phyloP scores from a whole-genome alignment of 495 filamentous ascomycete genomes.

The Aeminium ludgeri region DNA sequence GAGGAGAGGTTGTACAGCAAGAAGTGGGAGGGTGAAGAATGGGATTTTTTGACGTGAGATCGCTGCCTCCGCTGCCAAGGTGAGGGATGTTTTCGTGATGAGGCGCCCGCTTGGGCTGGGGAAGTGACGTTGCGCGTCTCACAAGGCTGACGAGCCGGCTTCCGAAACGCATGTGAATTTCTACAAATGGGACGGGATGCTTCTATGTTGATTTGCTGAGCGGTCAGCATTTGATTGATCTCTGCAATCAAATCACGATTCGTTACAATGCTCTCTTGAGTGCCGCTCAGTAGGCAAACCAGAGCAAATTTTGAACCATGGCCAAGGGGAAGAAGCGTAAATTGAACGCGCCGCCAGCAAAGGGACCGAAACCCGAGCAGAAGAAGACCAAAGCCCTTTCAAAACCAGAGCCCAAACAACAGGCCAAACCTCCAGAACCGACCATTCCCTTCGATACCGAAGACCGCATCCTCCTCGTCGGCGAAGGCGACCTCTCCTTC shows the following conservation, averaged over 20 bases:
- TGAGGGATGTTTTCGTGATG: no score
- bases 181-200: not conserved
- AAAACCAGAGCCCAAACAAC: not conserved
- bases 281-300: no score
- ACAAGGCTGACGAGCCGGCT: not conserved
- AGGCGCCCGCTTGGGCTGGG: no score
- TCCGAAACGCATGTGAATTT: no score
- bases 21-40: no score
- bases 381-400: not conserved
- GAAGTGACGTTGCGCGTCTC: not conserved
- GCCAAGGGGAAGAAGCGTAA: constrained; percentile 5
- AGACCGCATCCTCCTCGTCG: constrained; percentile 66
- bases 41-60: no score
- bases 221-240: no score
- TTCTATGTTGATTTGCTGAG: not conserved
- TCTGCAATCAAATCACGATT: no score
- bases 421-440: constrained; percentile 22
- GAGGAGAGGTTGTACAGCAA: no score
- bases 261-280: no score
- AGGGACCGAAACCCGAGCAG: not conserved
- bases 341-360: not conserved
- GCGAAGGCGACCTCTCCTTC: constrained; percentile 92
- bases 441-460: constrained; percentile 56
- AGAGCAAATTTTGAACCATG: no score
- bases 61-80: no score